These are phyloP conservation scores for Carpinus fangiana DNA, from an alignment of 306 rosid species.

Conservation along the genomic window DNA sequence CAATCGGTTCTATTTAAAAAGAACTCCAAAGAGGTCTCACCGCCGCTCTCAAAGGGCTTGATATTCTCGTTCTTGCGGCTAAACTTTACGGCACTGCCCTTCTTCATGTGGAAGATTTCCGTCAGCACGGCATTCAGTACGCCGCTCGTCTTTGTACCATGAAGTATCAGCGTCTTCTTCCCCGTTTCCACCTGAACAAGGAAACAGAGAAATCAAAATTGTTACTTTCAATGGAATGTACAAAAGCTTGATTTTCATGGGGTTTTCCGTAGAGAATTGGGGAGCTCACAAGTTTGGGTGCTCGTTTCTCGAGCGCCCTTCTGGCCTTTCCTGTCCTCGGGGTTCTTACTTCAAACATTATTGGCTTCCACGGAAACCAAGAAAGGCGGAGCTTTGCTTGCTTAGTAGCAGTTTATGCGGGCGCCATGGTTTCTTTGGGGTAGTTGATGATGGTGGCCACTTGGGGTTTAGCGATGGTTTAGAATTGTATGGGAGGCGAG, in stretches of 20 bases:
- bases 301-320: slow-evolving; percentile 81
- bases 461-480: no score
- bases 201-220: background rate
- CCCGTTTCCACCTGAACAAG: slow-evolving; percentile 65
- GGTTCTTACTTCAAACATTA: slow-evolving; percentile 52
- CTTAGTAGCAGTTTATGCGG: no score
- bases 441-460: no score
- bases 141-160: slow-evolving; percentile 74
- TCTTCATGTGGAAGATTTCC: slow-evolving; percentile 76
- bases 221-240: background rate
- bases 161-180: slow-evolving; percentile 85
- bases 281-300: slow-evolving; percentile 71
- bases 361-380: background rate
- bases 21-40: slow-evolving; percentile 68
- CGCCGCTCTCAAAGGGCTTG: slow-evolving; percentile 63
- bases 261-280: background rate
- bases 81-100: slow-evolving; percentile 54
- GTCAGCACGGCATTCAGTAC: slow-evolving; percentile 60
- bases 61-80: slow-evolving; percentile 74
- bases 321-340: slow-evolving; percentile 58
- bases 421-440: slow-evolving; percentile 18
- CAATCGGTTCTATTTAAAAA: slow-evolving; percentile 91
- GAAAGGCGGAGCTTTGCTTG: background rate
- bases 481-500: no score
- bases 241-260: background rate